Evolutionary conservation across 441 rosid genomes (phyloP).

Genomic region (Macaranga tanarius): DNA sequence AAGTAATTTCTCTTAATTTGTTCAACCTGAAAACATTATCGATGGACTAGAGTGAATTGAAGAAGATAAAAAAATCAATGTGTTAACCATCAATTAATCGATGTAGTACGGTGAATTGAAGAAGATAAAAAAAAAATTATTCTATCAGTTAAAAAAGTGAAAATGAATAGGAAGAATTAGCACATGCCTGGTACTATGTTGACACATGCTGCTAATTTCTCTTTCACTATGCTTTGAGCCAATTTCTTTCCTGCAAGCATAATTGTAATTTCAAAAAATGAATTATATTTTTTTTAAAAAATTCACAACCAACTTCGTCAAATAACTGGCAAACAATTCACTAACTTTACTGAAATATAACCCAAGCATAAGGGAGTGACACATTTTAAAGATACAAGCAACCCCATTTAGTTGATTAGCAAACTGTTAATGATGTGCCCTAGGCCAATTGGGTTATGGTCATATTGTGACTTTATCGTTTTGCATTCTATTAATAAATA

Average conservation of each 20-base stretch:
- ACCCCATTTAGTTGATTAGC: no score
- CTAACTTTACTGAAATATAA: no score
- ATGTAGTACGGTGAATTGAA: neutral
- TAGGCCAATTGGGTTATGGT: no score
- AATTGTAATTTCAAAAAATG: neutral
- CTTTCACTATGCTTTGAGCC: conserved; percentile 69
- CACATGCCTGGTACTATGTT: conserved; percentile 66
- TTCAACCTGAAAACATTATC: neutral
- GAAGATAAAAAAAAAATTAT: neutral
- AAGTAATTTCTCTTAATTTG: neutral
- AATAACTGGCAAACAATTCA: neutral
- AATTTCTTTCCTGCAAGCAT: conserved; percentile 63
- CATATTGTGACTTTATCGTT: no score
- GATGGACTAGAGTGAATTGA: neutral
- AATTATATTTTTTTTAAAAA: neutral
- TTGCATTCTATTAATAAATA: no score
- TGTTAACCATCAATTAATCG: neutral
- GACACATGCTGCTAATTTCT: conserved; percentile 84
- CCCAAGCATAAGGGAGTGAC: no score
- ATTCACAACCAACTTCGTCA: neutral
- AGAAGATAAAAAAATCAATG: neutral
- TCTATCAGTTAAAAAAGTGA: neutral
- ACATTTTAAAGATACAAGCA: no score
- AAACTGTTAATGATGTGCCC: no score
- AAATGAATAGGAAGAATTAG: neutral